phyloP scores from a whole-genome alignment of 2,329 filamentous ascomycete species.

The Paraphaeosphaeria minitans region DNA sequence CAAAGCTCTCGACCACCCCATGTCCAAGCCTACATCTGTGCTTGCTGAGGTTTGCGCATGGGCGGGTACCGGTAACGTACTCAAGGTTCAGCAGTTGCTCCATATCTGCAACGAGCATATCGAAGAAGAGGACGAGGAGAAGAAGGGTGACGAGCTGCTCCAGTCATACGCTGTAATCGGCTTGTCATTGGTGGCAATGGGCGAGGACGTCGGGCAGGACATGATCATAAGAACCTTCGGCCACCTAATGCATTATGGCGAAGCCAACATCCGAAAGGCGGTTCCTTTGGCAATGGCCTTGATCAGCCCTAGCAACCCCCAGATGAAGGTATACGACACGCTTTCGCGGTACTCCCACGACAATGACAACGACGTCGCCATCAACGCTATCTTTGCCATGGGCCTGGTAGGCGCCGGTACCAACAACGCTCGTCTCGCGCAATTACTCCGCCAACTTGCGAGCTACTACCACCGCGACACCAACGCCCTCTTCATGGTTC shows the following conservation, averaged over 20 bases:
- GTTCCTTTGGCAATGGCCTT: conserved; percentile 96
- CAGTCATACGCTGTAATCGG: conserved; percentile 96
- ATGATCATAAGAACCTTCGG: conserved; percentile 98
- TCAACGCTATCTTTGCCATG: conserved; percentile 99
- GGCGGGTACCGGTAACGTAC: conserved; percentile 94
- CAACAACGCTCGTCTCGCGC: conserved; percentile 95
- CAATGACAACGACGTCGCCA: conserved; percentile 96
- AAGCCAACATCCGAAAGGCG: conserved; percentile 93
- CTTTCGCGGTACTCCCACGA: conserved; percentile 97
- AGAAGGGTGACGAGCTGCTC: conserved; percentile 92
- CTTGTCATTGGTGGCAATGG: conserved; percentile 94
- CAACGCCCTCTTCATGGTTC: conserved; percentile 97
- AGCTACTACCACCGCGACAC: conserved; percentile 98
- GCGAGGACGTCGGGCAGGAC: conserved; percentile 96
- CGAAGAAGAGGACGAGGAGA: conserved; percentile 85
- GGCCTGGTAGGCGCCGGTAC: conserved; percentile 94
- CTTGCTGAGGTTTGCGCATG: conserved; percentile 96
- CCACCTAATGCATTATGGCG: conserved; percentile 98
- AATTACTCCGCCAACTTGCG: conserved; percentile 90
- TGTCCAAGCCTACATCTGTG: conserved; percentile 93
- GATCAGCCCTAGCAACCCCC: conserved; percentile 95
- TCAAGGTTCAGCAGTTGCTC: conserved; percentile 95
- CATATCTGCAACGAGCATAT: conserved; percentile 98
- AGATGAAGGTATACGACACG: conserved; percentile 99
- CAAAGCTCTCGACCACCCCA: conserved; percentile 95